phyloP scores from a whole-genome alignment of 768 basidiomycete genomes.

The Asterophora parasitica region DNA sequence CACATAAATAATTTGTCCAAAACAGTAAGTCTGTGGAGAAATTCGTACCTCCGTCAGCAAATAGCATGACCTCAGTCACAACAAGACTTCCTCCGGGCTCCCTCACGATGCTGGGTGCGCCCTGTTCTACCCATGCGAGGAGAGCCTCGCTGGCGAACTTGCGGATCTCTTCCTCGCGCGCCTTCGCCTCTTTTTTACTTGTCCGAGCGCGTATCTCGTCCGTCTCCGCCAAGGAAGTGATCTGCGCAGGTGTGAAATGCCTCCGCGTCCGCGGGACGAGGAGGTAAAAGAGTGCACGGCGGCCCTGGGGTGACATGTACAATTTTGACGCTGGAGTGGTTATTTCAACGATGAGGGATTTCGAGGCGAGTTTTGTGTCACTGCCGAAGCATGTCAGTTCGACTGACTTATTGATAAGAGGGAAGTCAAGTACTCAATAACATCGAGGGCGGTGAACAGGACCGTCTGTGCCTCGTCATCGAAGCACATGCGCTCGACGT shows the following conservation, averaged over 20 bases:
- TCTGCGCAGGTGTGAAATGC: conserved; percentile 84
- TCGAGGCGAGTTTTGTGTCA: conserved; percentile 86
- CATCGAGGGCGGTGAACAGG: conserved; percentile 84
- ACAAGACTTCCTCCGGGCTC: conserved; percentile 81
- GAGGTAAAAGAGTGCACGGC: conserved; percentile 78
- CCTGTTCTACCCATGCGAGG: conserved; percentile 62
- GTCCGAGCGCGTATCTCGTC: conserved; percentile 65
- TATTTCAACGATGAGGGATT: conserved; percentile 73
- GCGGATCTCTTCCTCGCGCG: conserved; percentile 67
- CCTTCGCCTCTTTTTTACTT: conserved; percentile 73
- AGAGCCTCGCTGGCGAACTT: conserved; percentile 70
- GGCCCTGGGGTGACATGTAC: conserved; percentile 63
- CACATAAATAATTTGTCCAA: neutral
- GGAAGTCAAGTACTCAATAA: conserved; percentile 67
- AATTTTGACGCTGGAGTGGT: conserved; percentile 53
- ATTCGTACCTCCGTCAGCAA: conserved; percentile 73
- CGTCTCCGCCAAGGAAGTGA: conserved; percentile 65
- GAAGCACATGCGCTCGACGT: conserved; percentile 80
- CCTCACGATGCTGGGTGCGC: conserved; percentile 55
- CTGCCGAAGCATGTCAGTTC: conserved; percentile 31
- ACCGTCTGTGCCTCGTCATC: conserved; percentile 91
- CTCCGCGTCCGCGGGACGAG: conserved; percentile 77
- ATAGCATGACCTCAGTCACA: conserved; percentile 78
- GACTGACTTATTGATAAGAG: neutral
- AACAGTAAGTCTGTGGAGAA: neutral